Conservation (phyloP, 192 early-diverging fungal species). For the Backusella psychrophila region DNA sequence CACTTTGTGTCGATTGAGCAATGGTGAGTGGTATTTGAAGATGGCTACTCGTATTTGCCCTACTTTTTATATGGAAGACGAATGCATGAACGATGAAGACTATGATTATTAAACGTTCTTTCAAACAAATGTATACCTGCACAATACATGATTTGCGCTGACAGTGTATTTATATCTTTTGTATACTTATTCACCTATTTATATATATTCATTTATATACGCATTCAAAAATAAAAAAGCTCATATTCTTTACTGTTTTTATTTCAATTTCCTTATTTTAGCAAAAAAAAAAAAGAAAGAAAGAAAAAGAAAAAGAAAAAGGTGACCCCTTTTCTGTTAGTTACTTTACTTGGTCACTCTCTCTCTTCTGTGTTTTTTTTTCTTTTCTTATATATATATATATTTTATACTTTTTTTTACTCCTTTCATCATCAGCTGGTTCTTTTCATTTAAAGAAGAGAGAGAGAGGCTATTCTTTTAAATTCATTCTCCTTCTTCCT, state of each 20-base stretch:
- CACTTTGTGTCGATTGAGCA: slow-evolving; percentile 18
- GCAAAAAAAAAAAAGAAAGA: neutral
- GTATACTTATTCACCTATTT: too few species aligned
- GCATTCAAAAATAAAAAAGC: too few species aligned
- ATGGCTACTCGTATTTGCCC: slow-evolving; percentile 16
- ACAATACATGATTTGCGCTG: too few species aligned
- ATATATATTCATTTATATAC: too few species aligned
- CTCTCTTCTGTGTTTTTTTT: neutral
- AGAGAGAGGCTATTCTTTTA: neutral
- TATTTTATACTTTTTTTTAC: neutral
- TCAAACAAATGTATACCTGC: neutral
- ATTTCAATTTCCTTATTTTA: neutral
- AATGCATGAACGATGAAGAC: slow-evolving; percentile 20
- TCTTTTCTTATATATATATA: too few species aligned
- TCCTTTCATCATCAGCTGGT: neutral
- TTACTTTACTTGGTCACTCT: neutral
- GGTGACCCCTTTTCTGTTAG: neutral
- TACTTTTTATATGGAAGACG: slow-evolving; percentile 35
- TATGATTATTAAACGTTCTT: neutral
- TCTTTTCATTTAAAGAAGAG: neutral
- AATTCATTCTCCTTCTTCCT: neutral
- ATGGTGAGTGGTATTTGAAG: slow-evolving; percentile 30
- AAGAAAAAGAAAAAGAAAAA: neutral
- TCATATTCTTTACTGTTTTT: too few species aligned
- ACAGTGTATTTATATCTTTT: neutral